Percentiles rank a stretch among this genome's conserved stretches.
Evolutionary conservation across 768 basidiomycete genomes (phyloP).

Genomic region (Leccinum barrowsii): DNA sequence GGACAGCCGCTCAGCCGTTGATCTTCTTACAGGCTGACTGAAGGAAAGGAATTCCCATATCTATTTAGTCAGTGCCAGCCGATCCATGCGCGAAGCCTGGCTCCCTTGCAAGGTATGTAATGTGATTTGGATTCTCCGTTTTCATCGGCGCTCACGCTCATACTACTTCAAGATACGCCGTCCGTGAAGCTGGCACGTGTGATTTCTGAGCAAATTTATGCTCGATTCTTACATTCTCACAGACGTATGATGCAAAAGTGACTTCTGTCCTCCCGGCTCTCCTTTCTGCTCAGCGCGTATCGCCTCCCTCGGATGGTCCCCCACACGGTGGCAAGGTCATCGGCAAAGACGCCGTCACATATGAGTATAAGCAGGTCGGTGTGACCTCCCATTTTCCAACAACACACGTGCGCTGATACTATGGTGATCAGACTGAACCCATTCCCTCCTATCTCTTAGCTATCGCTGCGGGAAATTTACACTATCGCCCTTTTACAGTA

Average conservation of each 20-base stretch:
- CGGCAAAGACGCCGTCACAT: slow-evolving; percentile 70
- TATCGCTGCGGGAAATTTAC: slow-evolving; percentile 81
- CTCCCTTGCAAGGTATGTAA: slow-evolving; percentile 68
- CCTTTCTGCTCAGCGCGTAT: slow-evolving; percentile 77
- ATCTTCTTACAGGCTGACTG: slow-evolving; percentile 59
- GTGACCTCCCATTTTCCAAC: neutral
- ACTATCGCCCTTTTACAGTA: slow-evolving; percentile 62
- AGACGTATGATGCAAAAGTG: slow-evolving; percentile 86
- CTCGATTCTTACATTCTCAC: neutral
- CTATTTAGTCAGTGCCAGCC: slow-evolving; percentile 94
- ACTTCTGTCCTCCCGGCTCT: slow-evolving; percentile 79
- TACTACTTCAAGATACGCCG: slow-evolving; percentile 59
- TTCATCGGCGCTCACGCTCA: neutral
- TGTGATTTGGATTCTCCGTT: neutral
- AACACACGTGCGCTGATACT: neutral
- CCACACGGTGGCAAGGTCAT: slow-evolving; percentile 70
- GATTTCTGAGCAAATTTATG: neutral
- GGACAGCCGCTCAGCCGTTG: neutral
- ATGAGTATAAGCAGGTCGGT: slow-evolving; percentile 73
- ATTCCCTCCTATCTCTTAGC: slow-evolving; percentile 94
- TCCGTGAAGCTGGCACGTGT: slow-evolving; percentile 76
- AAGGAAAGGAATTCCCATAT: slow-evolving; percentile 80
- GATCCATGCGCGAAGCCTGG: slow-evolving; percentile 78
- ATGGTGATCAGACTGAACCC: slow-evolving; percentile 57
- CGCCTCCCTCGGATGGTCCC: slow-evolving; percentile 68